Percentiles rank a stretch among this genome's conserved stretches.
These are phyloP conservation scores for Colletotrichum theobromicola DNA, from an alignment of 2,329 filamentous ascomycete genomes.

Conservation along the genomic window DNA sequence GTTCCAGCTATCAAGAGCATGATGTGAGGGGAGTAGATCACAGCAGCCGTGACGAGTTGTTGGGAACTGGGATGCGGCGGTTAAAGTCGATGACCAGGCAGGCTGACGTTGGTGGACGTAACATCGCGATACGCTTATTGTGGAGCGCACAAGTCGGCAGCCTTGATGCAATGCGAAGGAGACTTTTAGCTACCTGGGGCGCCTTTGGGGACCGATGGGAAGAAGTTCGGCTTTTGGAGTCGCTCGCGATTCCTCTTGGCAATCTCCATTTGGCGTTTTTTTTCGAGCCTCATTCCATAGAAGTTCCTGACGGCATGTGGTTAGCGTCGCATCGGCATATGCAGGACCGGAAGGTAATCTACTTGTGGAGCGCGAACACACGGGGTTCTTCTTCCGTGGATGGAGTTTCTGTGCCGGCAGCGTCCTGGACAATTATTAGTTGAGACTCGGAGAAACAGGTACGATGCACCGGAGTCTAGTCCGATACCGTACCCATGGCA, in stretches of 20 bases:
- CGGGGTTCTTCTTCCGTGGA: constrained; percentile 72
- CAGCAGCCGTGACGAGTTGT: not conserved
- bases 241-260: constrained; percentile 84
- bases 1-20: not conserved
- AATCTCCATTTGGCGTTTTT: constrained; percentile 77
- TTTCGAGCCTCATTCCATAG: constrained; percentile 83
- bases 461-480: not conserved
- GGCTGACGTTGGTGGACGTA: not conserved
- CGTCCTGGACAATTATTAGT: constrained; percentile 47
- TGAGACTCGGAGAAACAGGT: not conserved
- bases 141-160: not conserved
- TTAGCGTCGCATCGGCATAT: not conserved
- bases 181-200: constrained; percentile 40
- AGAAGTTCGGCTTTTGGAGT: constrained; percentile 77
- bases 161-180: not conserved
- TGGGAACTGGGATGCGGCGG: not conserved
- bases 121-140: not conserved
- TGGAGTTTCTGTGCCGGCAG: constrained; percentile 35
- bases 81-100: not conserved
- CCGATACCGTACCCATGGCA: not conserved
- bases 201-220: constrained; percentile 82
- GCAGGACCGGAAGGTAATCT: not conserved
- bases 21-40: not conserved
- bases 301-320: constrained; percentile 65
- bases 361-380: constrained; percentile 65